Evolutionary conservation across 2,329 filamentous ascomycete species (phyloP).

Genomic region (Penicillium sp.): DNA sequence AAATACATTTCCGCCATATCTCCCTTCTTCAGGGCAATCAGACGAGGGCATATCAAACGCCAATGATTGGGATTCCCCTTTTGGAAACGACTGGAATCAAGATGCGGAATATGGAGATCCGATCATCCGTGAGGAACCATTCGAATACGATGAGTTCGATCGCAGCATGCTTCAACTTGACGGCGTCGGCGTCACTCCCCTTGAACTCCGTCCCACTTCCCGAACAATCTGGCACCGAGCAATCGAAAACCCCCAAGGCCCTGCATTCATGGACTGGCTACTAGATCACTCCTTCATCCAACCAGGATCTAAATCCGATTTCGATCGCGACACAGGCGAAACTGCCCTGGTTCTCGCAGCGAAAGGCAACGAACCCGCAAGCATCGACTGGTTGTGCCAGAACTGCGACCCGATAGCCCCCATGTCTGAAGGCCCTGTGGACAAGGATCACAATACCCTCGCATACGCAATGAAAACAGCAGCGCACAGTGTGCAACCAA

Average conservation of each 20-base stretch:
- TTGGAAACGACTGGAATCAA: neutral
- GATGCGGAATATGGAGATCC: constrained; percentile 3
- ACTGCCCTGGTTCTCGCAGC: neutral
- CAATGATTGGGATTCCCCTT: neutral
- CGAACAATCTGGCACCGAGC: constrained; percentile 5
- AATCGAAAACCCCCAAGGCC: constrained; percentile 2
- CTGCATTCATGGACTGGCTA: constrained; percentile 1
- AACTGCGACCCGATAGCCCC: constrained; percentile 2
- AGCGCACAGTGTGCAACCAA: neutral
- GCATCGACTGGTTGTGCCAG: constrained; percentile 4
- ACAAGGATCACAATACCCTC: neutral
- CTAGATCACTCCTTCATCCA: neutral
- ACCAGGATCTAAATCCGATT: neutral
- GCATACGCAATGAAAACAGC: constrained; percentile 3
- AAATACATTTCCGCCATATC: constrained; percentile 1
- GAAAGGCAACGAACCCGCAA: neutral
- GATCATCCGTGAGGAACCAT: neutral
- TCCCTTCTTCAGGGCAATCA: neutral
- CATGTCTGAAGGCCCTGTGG: neutral
- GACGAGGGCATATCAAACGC: neutral
- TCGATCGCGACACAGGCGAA: neutral
- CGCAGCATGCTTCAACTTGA: neutral
- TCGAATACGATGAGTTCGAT: neutral
- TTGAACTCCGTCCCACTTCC: neutral
- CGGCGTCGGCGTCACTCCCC: neutral